Evolutionary conservation across 148 eudicot genomes (phyloP).

Genomic region (Drosera capensis): DNA sequence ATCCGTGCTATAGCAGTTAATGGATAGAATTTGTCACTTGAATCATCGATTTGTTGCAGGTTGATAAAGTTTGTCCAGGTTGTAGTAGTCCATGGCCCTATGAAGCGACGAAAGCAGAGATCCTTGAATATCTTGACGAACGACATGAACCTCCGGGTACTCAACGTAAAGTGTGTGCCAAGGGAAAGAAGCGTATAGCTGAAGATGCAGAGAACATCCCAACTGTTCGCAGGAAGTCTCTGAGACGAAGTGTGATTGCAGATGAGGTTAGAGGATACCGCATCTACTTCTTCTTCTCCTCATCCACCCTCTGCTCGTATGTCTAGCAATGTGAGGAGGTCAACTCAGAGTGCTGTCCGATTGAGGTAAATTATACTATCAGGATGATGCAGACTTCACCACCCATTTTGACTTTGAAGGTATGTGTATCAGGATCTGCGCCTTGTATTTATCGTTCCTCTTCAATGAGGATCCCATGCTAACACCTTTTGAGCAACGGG

Average conservation of each 20-base stretch:
- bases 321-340: conserved; percentile 9
- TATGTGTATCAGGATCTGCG: too few species aligned
- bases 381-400: too few species aligned
- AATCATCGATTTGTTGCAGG: conserved; percentile 25
- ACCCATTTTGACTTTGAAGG: too few species aligned
- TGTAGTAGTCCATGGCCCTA: conserved; percentile 58
- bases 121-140: conserved; percentile 28
- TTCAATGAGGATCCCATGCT: too few species aligned
- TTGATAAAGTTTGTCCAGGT: conserved; percentile 59
- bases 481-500: too few species aligned
- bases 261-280: too few species aligned
- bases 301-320: conserved; percentile 7
- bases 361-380: neutral
- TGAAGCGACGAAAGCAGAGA: conserved; percentile 38
- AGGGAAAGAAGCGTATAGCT: conserved; percentile 11
- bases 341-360: conserved; percentile 10
- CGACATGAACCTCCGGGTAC: conserved; percentile 9
- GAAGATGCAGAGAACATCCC: conserved; percentile 11
- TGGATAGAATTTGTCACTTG: neutral
- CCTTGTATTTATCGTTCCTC: too few species aligned
- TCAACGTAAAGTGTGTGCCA: conserved; percentile 12
- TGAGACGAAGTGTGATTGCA: too few species aligned
- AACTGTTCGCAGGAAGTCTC: too few species aligned
- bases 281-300: conserved; percentile 10
- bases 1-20: too few species aligned